Evolutionary conservation across 805 yeast species (phyloP), one percentile per base, ranked within the genome.

Genomic region (Kuraishia cidri): DNA sequence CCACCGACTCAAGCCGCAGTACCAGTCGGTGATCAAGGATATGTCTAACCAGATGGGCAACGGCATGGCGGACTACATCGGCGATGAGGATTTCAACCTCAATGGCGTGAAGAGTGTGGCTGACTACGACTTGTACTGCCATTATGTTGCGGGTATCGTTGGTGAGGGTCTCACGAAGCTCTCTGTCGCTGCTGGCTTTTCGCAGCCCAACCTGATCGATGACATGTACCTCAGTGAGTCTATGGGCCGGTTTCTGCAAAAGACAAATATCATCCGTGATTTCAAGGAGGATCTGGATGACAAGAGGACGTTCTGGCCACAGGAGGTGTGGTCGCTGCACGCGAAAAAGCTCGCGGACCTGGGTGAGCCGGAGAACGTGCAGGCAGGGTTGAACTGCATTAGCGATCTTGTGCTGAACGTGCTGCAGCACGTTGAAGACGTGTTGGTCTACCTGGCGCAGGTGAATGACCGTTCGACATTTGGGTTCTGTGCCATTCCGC

Each of bases 401-500:
- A 79, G 81, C 40, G 90, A 90, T 29, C 64, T 92, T 49, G 87
- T 84, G 8, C 65, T 79, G 39, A 79, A 87, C 52, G 79, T 95
- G 1, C 64, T 92, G 51, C 64, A 61, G 19, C 97, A 90, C 49
- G 87, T 74, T 25, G 72, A 71, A 33, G 92, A 85, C 48, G 81
- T 77, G 20, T 66, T 92, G 45, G 69, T 70, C 32, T 92, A 83
- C 54, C 66, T 92, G 36, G 71, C 90, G 12, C 64, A 77, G 39
- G 72, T 92, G 31, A 70, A 71, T 37, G 98, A 92, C 52, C 83
- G 80, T 38, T 75, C 95, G 1, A 61, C 79, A 31, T 92, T 86
- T 65, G 81, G 78, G 46, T 92, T 92, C 64, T 88, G 97, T 63
- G 85, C 97, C 8, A 92, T 92, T 51, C 99, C 99, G 13, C 99